Conservation (phyloP, 768 basidiomycete genomes). For the Neoboletus brunneissimus region DNA sequence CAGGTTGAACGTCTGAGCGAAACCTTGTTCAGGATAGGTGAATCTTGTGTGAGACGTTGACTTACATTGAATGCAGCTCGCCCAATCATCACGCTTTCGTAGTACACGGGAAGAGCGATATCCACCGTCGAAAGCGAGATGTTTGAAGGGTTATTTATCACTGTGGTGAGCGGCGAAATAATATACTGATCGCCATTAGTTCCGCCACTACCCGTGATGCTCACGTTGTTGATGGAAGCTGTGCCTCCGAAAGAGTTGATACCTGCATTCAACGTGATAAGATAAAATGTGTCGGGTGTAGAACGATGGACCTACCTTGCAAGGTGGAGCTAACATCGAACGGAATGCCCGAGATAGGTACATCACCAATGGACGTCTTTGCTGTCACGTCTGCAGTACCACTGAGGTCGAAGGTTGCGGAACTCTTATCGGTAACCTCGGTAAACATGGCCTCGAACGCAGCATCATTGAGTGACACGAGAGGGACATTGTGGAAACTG, state of each 20-base stretch:
- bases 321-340: constrained; percentile 59
- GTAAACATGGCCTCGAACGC: constrained; percentile 59
- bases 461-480: constrained; percentile 51
- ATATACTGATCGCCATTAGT: constrained; percentile 58
- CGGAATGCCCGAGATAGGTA: constrained; percentile 61
- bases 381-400: constrained; percentile 59
- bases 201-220: constrained; percentile 64
- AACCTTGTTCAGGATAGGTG: neutral
- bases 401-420: constrained; percentile 46
- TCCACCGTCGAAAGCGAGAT: constrained; percentile 57
- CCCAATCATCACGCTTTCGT: constrained; percentile 54
- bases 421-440: constrained; percentile 49
- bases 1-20: constrained; percentile 49
- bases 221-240: constrained; percentile 53
- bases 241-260: constrained; percentile 57
- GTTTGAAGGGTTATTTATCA: constrained; percentile 65
- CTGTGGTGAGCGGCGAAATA: constrained; percentile 53
- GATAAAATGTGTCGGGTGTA: neutral
- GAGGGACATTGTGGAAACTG: constrained; percentile 52
- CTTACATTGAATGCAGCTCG: constrained; percentile 57
- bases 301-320: constrained; percentile 38
- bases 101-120: constrained; percentile 57
- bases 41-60: neutral
- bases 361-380: constrained; percentile 60
- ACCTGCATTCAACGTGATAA: constrained; percentile 33